Base-by-base conservation (phyloP, 192 early-diverging fungal genomes). In the Rhizoclosmatium sp. region DNA sequence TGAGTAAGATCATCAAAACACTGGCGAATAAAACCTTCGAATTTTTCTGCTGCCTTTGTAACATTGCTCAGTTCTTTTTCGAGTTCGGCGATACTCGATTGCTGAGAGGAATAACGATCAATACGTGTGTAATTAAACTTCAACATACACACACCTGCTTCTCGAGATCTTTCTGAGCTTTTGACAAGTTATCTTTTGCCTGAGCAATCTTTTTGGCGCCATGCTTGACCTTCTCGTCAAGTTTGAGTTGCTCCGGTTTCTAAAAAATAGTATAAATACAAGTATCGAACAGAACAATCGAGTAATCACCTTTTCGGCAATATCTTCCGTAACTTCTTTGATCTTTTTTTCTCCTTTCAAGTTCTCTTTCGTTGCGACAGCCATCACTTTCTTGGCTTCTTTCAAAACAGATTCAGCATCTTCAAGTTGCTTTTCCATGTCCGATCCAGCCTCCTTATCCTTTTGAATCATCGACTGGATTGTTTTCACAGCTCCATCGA, bases 201-300 rank as follows among this genome's bases (percentile, higher is more conserved):
- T 89, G 88, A 56, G 78, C 81, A 1, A 90, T 81, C 81, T 95
- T 96, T 73, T 90, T 89, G 68, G 86, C 78, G 42, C 89, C 80
- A 85, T 97, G 92, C 45, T 83, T 71, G 4, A 94, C 84, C 82
- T 93, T 93, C 75, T 97, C 95, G 58, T 92, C 90, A 42, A 95
- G 78, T 42, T 84, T 85, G 5, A 93, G 59, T 12, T 89, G 81
- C 48, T 86, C 83, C 46, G 92, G 92, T 78, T 89, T 88, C 89
- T 91, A 84, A 46, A 31, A 61, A 49, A 69, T 39, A 59, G 21
- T 3, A 31, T 31, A 0, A 31, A 31, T 31, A 31, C 31, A 0
- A 71, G 1, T 3, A 19, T 54, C 40, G 41, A 16, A 39, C 54
- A 60, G 23, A 73, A 19, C 31, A 60, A 31, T 31, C 31, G 31